A percentile compares a stretch with the other conserved stretches of the same genome.
Evolutionary conservation across 2,329 filamentous ascomycete genomes (phyloP).

Genomic region (Xylariaceae sp.): DNA sequence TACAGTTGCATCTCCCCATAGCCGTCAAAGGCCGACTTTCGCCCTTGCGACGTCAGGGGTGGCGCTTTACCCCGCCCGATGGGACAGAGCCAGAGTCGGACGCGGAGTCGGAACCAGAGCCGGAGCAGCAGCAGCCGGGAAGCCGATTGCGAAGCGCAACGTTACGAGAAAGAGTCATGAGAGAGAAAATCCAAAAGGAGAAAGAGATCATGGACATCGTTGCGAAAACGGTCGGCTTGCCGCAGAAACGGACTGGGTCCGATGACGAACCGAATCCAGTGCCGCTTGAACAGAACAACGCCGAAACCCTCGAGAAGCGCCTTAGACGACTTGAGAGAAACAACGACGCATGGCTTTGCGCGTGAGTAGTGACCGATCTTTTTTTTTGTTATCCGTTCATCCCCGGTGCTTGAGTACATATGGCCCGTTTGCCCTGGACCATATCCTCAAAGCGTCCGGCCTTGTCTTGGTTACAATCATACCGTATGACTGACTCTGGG

Average conservation of each 20-base stretch:
- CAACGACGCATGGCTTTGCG: slow-evolving; percentile 22
- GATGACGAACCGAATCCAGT: slow-evolving; percentile 1
- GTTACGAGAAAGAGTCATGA: slow-evolving; percentile 19
- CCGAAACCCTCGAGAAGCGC: slow-evolving; percentile 19
- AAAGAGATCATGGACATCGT: slow-evolving; percentile 24
- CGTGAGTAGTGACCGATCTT: not conserved
- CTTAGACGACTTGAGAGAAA: slow-evolving; percentile 18
- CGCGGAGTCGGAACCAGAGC: not conserved
- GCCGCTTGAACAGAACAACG: slow-evolving; percentile 9
- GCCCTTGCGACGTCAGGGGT: slow-evolving; percentile 9
- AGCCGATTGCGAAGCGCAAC: slow-evolving; percentile 10
- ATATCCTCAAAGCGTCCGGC: not conserved
- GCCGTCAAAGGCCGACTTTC: slow-evolving; percentile 5
- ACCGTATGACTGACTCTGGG: not conserved
- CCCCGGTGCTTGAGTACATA: not conserved
- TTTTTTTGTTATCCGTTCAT: not conserved
- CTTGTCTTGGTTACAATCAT: not conserved
- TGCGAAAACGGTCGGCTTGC: slow-evolving; percentile 17
- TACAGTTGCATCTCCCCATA: not conserved
- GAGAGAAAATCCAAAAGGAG: slow-evolving; percentile 23
- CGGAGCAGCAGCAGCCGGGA: not conserved
- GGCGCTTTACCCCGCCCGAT: slow-evolving; percentile 4
- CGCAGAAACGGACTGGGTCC: slow-evolving; percentile 2
- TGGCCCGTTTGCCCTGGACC: not conserved
- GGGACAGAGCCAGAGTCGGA: slow-evolving; percentile 7